Base-by-base conservation (phyloP, 495 filamentous ascomycete species). In the Daldinia vernicosa region DNA sequence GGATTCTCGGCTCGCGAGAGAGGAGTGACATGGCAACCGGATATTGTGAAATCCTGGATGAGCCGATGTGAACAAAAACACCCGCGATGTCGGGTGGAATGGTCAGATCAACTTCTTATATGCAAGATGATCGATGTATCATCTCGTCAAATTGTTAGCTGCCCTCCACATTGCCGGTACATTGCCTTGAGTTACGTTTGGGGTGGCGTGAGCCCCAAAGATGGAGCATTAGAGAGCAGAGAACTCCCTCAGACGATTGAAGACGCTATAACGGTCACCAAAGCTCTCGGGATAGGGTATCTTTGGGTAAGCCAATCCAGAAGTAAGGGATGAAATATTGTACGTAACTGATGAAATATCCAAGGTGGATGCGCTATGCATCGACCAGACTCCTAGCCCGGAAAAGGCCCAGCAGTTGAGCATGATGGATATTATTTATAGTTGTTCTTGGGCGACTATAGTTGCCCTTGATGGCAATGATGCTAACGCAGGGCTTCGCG, bases 161-260 rank as follows among this genome's bases (percentile, higher is more conserved):
- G 40, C n/a, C 73, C 69, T 14, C 35, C 45, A 1, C 33, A 55
- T 6, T 74, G 70, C 24, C 37, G 47, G 6, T 76, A 71, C 53
- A 51, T 69, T 7, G 64, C 67, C 11, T 37, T 76, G 6, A 76
- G 67, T 37, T 71, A 72, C 15, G 65, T 66, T 1, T 76, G 67
- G 74, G 71, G 71, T 0, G 64, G 71, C 0, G 22, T 77, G 27
- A 75, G 69, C 33, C 40, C 67, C 4, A 59, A 52, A 15, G 5
- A 22, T 0, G 67, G 54, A 3, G 70, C 66, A 5, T 17, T 75
- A 1, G 75, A 74, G 19, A 43, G 19, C 4, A 11, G 19, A 15
- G 60, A 67, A 11, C 68, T 76, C 26, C 73, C 75, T 2, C 19
- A 47, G 19, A 47, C 8, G 4, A 47, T 47, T 1, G 19, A 24